These are phyloP conservation scores for Diplogelasinospora grovesii DNA, from an alignment of 495 filamentous ascomycete genomes.

Conservation along the genomic window DNA sequence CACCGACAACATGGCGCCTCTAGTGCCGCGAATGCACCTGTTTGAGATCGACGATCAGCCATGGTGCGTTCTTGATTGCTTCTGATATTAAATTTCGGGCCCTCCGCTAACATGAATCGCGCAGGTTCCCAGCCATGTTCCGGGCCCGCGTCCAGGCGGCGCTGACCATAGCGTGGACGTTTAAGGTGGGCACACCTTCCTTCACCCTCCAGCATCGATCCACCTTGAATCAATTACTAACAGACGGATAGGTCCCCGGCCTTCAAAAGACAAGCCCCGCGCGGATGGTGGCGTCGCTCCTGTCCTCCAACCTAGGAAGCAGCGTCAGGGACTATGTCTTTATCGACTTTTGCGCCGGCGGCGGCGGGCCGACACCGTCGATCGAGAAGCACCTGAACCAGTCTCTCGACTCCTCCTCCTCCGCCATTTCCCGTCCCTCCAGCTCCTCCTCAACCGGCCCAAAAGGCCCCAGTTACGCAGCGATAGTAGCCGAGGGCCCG, in stretches of 20 bases:
- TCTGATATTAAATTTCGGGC: not conserved
- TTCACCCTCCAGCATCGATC: not conserved
- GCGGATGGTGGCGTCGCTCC: conserved; percentile 38
- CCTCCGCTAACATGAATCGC: not conserved
- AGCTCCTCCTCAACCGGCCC: not conserved
- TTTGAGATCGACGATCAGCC: conserved; percentile 50
- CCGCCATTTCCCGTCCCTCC: not conserved
- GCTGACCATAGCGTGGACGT: conserved; percentile 46
- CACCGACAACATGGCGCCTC: conserved; percentile 36
- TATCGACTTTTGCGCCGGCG: conserved; percentile 71
- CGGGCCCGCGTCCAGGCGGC: conserved; percentile 45
- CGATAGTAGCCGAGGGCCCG: conserved; percentile 4
- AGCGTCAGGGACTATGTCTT: conserved; percentile 43
- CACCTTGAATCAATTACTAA: too few relatives aligned
- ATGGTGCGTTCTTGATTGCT: conserved; percentile 32
- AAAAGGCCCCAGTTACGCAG: conserved; percentile 2
- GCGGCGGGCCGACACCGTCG: conserved; percentile 59
- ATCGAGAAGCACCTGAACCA: conserved; percentile 53
- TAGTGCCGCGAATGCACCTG: conserved; percentile 47
- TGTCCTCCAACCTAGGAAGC: conserved; percentile 36
- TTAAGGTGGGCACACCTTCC: conserved; percentile 12
- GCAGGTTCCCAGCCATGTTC: conserved; percentile 49
- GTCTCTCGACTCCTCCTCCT: conserved; percentile 18
- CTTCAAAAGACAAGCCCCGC: conserved; percentile 43
- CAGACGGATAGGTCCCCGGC: conserved; percentile 35